Evolutionary conservation across 495 filamentous ascomycete species (phyloP).

Genomic region (Talaromyces wortmannii): DNA sequence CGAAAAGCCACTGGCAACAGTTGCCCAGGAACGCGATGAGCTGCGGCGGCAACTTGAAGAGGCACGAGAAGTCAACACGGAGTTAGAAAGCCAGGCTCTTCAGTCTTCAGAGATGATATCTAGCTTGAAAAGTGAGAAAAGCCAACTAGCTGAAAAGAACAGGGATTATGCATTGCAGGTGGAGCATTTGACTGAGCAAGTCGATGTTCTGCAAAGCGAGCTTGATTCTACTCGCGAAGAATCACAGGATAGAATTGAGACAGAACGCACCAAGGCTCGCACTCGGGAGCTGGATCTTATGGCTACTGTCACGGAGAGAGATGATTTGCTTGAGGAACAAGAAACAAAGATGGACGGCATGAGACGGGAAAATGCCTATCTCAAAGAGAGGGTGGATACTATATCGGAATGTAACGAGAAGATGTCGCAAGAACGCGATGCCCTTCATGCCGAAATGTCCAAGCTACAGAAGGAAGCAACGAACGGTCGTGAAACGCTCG

Average conservation of each 20-base stretch:
- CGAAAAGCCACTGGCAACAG: constrained; percentile 40
- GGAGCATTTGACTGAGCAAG: background rate
- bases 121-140: background rate
- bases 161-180: constrained; percentile 1
- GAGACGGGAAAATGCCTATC: constrained; percentile 12
- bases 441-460: background rate
- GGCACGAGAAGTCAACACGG: constrained; percentile 18
- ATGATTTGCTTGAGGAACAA: constrained; percentile 34
- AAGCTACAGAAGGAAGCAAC: constrained; percentile 10
- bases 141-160: constrained; percentile 6
- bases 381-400: constrained; percentile 11
- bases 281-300: constrained; percentile 34
- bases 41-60: constrained; percentile 17
- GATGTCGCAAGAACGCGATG: background rate
- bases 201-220: constrained; percentile 13
- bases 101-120: background rate
- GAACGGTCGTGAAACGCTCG: constrained; percentile 9
- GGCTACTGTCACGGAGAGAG: constrained; percentile 37
- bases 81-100: constrained; percentile 13
- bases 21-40: constrained; percentile 35
- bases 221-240: constrained; percentile 17
- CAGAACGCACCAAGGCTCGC: constrained; percentile 24
- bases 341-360: constrained; percentile 16
- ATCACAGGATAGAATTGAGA: constrained; percentile 14
- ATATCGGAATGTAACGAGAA: background rate